Base-by-base conservation (phyloP, 1,284 basidiomycete genomes). In the Testicularia cyperi region DNA sequence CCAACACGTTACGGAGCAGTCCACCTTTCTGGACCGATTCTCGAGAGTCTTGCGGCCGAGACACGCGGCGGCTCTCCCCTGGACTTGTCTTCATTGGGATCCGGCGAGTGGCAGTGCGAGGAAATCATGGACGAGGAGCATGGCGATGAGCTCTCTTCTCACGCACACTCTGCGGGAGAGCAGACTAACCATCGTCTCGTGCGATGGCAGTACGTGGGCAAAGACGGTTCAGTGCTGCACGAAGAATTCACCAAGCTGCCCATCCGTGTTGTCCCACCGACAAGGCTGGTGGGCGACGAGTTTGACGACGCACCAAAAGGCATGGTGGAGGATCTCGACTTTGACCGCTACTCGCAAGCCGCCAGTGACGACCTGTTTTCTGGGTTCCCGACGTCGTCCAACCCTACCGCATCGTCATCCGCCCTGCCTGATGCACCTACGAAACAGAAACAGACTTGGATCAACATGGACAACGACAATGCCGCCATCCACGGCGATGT, bases 1-100 rank as follows among this genome's bases (percentile, higher is more conserved):
- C 72, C 72, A 1, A 68, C 67, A 9, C 53, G 72, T 1, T 74
- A 74, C 47, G 57, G 47, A n/a, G 53, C 55, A 27, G 55, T 63
- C 44, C 72, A 74, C 30, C 43, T 74, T 4, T 45, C 62, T 3
- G 68, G 61, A 0, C 12, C 42, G 5, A 30, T 72, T 31, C 55
- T 74, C 25, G 68, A 64, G 22, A 51, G 52, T 21, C 30, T 51
- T 16, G 37, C 43, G 6, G 51, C 44, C 12, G 33, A 43, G 25
- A 36, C 49, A 15, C 16, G 30, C 15, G 27, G 41, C 6, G 6
- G 39, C 19, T 32, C 16, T 31, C 27, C 38, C 7, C 40, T 55
- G 5, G 64, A 61, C 21, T 33, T 49, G 3, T 24, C 42, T 1
- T 32, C 37, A 15, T 41, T 55, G 8, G 56, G 60, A 2, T 24